Base-by-base conservation (phyloP, 192 early-diverging fungal genomes). In the Rhizophlyctis rosea region DNA sequence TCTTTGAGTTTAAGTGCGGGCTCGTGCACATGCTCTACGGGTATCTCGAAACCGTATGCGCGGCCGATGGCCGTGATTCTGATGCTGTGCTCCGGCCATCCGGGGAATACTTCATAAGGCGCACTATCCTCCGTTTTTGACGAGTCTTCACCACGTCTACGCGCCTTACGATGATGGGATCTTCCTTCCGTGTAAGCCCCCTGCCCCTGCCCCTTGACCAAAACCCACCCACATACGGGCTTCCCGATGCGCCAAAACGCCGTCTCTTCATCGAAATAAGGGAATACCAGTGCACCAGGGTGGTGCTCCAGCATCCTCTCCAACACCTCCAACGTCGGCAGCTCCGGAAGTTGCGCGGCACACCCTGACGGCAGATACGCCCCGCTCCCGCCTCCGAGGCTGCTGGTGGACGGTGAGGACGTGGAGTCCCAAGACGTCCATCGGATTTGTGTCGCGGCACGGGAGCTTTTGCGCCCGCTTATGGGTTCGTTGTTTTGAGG, bases 341-440 rank as follows among this genome's bases (percentile, higher is more conserved):
- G 52, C 32, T 52, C 32, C 24, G 48, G 47, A 44, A 44, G 51
- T 3, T 3, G 18, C 16, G n/a, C 28, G 51, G 32, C 18, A 34
- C 62, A 64, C 35, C 16, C 50, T 36, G 28, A 11, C 29, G 50
- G 35, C 28, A 25, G 31, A 4, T 32, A 2, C 2, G 39, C 9
- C 18, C 39, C 39, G 18, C 39, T 44, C 39, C 18, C 9, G 7
- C 39, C 39, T 44, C 9, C 9, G 9, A 44, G 9, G 7, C 7
- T 44, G 18, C 18, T 44, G 39, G 39, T 47, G 13, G 24, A 14
- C 21, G 27, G 30, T 21, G 28, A 18, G 11, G 56, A 35, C 1
- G 51, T 16, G 4, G 34, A 27, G 27, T 64, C 33, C 62, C 62
- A 64, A 0, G 62, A 57, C 5, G 62, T 64, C 62, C 62, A 64